Evolutionary conservation across 768 basidiomycete species (phyloP).

Genomic region (Gymnopilus dilepis): DNA sequence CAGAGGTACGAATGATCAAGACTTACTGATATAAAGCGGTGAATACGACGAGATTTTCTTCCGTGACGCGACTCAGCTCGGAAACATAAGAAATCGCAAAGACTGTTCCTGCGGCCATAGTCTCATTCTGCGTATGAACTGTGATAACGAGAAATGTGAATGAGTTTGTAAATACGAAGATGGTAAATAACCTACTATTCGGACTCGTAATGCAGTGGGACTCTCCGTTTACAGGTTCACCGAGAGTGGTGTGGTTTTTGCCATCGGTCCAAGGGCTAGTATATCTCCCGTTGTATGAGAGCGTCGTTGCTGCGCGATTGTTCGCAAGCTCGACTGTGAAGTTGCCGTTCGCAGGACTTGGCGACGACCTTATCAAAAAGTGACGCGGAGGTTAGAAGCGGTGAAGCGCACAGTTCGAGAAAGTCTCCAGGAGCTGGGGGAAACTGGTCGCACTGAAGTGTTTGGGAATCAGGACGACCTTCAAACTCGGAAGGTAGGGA

Average conservation of each 20-base stretch:
- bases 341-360: slow-evolving; percentile 44
- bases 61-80: slow-evolving; percentile 42
- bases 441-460: slow-evolving; percentile 47
- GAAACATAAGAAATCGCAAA: slow-evolving; percentile 53
- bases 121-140: slow-evolving; percentile 53
- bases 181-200: slow-evolving; percentile 37
- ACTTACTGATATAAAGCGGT: slow-evolving; percentile 44
- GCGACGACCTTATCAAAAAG: not conserved
- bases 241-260: slow-evolving; percentile 37
- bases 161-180: not conserved
- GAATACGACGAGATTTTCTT: slow-evolving; percentile 51
- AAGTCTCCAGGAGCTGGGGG: slow-evolving; percentile 48
- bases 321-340: slow-evolving; percentile 49
- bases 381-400: not conserved
- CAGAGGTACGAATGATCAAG: no score
- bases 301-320: slow-evolving; percentile 48
- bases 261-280: slow-evolving; percentile 39
- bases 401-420: slow-evolving; percentile 42
- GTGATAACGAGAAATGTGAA: not conserved
- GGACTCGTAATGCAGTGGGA: slow-evolving; percentile 38
- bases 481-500: not conserved
- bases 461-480: not conserved
- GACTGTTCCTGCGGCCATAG: slow-evolving; percentile 50
- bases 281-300: slow-evolving; percentile 37
- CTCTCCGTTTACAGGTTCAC: slow-evolving; percentile 30